These are phyloP conservation scores for Furcasterigmium sp. DNA, from an alignment of 2,329 filamentous ascomycete species.

Conservation along the genomic window DNA sequence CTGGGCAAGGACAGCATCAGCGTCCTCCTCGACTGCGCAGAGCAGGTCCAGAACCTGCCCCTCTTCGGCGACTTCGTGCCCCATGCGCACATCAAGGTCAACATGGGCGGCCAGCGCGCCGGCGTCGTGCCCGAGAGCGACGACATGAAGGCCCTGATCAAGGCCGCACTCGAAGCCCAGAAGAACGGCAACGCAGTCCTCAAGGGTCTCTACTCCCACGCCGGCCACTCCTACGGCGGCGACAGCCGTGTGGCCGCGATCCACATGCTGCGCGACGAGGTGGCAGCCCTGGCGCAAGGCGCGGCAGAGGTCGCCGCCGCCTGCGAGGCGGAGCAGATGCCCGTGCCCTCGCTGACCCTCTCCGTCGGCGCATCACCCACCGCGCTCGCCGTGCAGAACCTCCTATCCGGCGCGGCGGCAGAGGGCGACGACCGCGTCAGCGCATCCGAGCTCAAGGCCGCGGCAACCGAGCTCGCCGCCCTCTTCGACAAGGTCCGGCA, in stretches of 20 bases:
- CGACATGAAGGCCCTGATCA: conserved; percentile 29
- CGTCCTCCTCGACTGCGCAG: conserved; percentile 52
- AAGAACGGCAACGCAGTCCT: conserved; percentile 8
- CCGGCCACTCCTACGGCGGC: conserved; percentile 24
- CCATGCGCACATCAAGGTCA: conserved; percentile 54
- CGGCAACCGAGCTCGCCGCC: background rate
- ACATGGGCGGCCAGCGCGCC: conserved; percentile 59
- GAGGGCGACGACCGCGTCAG: background rate
- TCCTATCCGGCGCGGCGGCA: conserved; percentile 4
- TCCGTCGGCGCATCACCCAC: conserved; percentile 27
- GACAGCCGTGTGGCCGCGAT: conserved; percentile 19
- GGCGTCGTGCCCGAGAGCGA: conserved; percentile 43
- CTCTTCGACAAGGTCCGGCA: background rate
- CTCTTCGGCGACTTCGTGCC: conserved; percentile 21
- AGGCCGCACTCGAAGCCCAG: conserved; percentile 19
- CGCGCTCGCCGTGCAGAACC: conserved; percentile 20
- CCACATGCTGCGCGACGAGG: conserved; percentile 21
- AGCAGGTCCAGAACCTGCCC: conserved; percentile 31
- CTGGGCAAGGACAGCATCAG: conserved; percentile 42
- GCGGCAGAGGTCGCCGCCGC: conserved; percentile 7
- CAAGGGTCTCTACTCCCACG: conserved; percentile 25
- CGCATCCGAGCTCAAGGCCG: background rate
- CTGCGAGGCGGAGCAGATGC: conserved; percentile 2
- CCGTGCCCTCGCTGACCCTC: conserved; percentile 13
- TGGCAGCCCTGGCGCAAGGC: conserved; percentile 14